Evolutionary conservation across 768 basidiomycete species (phyloP), one percentile per base, ranked within the genome.

Genomic region (Phylloporus sp.): DNA sequence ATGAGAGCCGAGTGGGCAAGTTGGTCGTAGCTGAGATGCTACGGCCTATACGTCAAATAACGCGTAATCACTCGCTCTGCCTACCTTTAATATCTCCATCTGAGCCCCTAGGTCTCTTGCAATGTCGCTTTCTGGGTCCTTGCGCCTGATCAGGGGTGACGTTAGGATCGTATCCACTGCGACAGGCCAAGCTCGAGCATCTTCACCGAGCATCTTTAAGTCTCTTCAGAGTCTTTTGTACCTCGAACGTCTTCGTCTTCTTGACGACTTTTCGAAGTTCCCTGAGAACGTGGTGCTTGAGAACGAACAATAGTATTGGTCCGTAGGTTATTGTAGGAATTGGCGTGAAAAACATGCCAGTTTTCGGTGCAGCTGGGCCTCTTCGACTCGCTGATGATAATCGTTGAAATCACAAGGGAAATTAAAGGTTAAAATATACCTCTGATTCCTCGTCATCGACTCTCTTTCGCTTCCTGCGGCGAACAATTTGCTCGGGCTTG

Each of bases 181-280:
- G 44, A 9, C 8, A n/a, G n/a, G 13, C 24, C 28, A 32, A 23
- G n/a, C n/a, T 41, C 35, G 38, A 27, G n/a, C 23, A 2, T 23
- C 51, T 71, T 41, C 52, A 87, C 87, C 85, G 70, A 23, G 83
- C 63, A 21, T 72, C 75, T 63, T 87, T 91, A 23, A 93, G 68
- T 65, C 79, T 82, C 72, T 91, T 94, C 48, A 92, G 76, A n/a
- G 85, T 66, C 61, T 84, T 86, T 64, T 84, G 87, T 1, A 78
- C 79, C 69, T 95, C 92, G 50, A 89, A 87, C 0, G 77, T 68
- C 61, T 81, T 89, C 9, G 86, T 84, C 58, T 85, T 89, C 70
- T 90, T 94, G 23, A 84, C 79, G 5, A 83, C 78, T 56, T 86
- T 86, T 53, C 77, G 76, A 9, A 87, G 76, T 54, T 86, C 84